These are phyloP conservation scores for Myrica gale DNA, from an alignment of 306 rosid genomes.

Conservation along the genomic window DNA sequence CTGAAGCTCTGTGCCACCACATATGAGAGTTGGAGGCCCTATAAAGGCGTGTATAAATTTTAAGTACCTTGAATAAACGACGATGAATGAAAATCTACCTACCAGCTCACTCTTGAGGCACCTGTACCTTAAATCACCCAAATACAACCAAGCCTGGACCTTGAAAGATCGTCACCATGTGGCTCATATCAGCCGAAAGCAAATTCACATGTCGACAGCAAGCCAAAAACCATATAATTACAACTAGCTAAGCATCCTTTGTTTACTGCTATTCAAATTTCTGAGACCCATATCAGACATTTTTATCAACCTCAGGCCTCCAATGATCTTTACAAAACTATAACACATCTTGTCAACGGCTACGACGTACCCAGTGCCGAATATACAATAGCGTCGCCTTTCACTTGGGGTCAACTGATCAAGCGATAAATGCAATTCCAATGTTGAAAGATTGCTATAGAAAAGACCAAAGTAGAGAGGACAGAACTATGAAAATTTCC, in stretches of 20 bases:
- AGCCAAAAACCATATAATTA: not conserved
- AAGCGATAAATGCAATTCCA: not conserved
- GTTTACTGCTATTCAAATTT: not conserved
- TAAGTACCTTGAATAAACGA: too few relatives aligned
- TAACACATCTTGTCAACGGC: too few relatives aligned
- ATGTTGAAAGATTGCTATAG: too few relatives aligned
- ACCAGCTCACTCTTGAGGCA: too few relatives aligned
- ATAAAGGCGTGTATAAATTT: too few relatives aligned
- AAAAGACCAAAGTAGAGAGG: not conserved
- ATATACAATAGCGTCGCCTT: too few relatives aligned
- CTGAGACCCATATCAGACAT: not conserved
- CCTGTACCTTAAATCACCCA: too few relatives aligned
- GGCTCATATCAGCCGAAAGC: too few relatives aligned
- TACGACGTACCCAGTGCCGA: not conserved
- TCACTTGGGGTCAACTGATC: not conserved
- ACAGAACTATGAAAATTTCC: not conserved
- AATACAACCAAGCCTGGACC: not conserved
- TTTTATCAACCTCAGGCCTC: too few relatives aligned
- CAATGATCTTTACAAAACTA: too few relatives aligned
- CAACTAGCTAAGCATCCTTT: not conserved
- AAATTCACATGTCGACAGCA: not conserved
- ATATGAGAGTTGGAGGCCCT: too few relatives aligned
- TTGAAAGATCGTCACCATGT: not conserved
- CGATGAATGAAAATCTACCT: not conserved
- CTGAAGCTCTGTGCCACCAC: not conserved